Percentiles rank a stretch among this genome's conserved stretches.
These are phyloP conservation scores for Hevea brasiliensis DNA, from an alignment of 345 rosid genomes.

Conservation along the genomic window DNA sequence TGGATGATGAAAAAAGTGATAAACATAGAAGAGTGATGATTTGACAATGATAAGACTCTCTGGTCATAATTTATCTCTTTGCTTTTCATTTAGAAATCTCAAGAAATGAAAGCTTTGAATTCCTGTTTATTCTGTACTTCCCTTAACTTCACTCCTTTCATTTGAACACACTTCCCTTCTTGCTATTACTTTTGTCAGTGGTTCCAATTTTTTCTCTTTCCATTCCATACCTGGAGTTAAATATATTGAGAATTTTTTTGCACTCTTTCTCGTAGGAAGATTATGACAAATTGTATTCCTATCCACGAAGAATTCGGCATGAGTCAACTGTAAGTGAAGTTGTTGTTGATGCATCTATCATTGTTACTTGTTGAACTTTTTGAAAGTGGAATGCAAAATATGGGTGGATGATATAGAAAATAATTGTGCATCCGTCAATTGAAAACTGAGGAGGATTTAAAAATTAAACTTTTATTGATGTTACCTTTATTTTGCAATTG, in stretches of 20 bases:
- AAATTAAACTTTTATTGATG: neutral
- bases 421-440: neutral
- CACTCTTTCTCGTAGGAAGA: constrained; percentile 53
- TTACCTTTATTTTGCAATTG: neutral
- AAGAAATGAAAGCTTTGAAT: neutral
- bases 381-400: constrained; percentile 4
- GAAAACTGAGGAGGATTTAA: neutral
- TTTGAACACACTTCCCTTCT: neutral
- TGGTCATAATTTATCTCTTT: neutral
- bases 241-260: neutral
- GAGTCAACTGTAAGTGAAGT: constrained; percentile 83
- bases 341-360: constrained; percentile 7
- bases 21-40: neutral
- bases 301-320: constrained; percentile 65
- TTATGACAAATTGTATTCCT: constrained; percentile 59
- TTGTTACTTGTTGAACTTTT: neutral
- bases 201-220: neutral
- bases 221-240: neutral
- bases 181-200: neutral
- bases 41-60: neutral
- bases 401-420: constrained; percentile 2
- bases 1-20: neutral
- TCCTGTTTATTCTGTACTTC: neutral
- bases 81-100: neutral
- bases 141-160: neutral